Evolutionary conservation across 129 eudicot genomes (phyloP), one percentile per base, ranked within the genome.

Genomic region (Dittrichia graveolens): DNA sequence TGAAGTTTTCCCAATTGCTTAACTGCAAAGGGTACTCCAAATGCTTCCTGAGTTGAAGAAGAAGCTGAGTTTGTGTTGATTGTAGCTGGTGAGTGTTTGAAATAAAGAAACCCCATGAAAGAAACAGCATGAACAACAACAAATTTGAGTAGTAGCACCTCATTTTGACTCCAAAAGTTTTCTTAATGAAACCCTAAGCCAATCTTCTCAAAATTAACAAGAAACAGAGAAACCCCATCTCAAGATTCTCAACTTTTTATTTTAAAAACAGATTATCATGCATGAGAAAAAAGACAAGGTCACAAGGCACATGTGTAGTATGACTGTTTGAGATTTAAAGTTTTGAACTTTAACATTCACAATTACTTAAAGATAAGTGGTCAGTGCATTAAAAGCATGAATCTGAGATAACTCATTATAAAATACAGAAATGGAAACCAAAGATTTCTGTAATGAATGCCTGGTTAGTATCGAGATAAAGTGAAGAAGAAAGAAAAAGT

Each of bases 1-100:
- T 76, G 50, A 62, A 66, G 62, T 81, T 81, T 35, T 81, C 89
- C 97, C 91, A 89, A 76, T 8, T 34, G 62, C 74, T 78, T 53
- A 92, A 66, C 35, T 67, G 84, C 72, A 75, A 15, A 61, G 97
- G 97, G 76, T 83, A 87, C 78, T 92, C 97, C 71, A 92, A 85
- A 70, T 89, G 96, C 89, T 86, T 85, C 78, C 97, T 81, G 47
- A 92, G 48, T 82, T 92, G 97, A 65, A 89, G 85, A 81, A 92
- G 91, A 73, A 81, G 65, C 74, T 84, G 87, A 7, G 81, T 79
- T 74, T 92, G 89, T 58, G 78, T 86, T 78, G 85, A 46, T 49
- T 80, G 85, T 66, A 92, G 57, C 66, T 86, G 83, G 78, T 85
- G 79, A 60, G 93, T 85, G 61, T 74, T 83, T 61, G 88, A 79